Percentiles rank a stretch among this genome's conserved stretches.
These are phyloP conservation scores for Russula dissimulans DNA, from an alignment of 768 basidiomycete species.

Conservation along the genomic window DNA sequence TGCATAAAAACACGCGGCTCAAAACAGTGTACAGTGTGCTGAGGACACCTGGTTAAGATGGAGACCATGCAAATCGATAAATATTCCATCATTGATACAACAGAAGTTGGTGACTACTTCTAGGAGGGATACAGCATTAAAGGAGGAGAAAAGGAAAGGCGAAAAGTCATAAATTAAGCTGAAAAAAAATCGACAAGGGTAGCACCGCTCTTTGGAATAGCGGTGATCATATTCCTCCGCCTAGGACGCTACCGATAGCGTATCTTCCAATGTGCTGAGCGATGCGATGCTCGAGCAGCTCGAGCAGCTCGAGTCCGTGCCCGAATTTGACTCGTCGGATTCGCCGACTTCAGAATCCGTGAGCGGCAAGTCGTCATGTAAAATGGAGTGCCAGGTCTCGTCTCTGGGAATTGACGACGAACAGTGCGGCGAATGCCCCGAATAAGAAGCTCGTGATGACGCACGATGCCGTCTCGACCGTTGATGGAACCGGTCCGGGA, in stretches of 20 bases:
- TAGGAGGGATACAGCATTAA: slow-evolving; percentile 8
- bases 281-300: slow-evolving; percentile 20
- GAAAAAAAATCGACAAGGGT: slow-evolving; percentile 1
- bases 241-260: not conserved
- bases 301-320: slow-evolving; percentile 16
- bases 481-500: slow-evolving; percentile 16
- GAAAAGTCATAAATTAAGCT: slow-evolving; percentile 5
- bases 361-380: slow-evolving; percentile 7
- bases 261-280: slow-evolving; percentile 16
- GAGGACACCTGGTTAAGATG: no score
- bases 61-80: not conserved
- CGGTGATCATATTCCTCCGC: not conserved
- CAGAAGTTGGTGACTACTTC: not conserved
- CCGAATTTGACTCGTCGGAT: slow-evolving; percentile 6
- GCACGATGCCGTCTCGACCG: slow-evolving; percentile 34
- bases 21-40: no score
- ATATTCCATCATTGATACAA: slow-evolving; percentile 16
- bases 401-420: slow-evolving; percentile 21
- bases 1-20: no score
- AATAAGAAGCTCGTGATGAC: slow-evolving; percentile 51
- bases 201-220: not conserved
- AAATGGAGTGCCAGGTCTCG: slow-evolving; percentile 19
- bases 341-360: slow-evolving; percentile 1
- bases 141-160: not conserved
- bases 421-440: slow-evolving; percentile 46